These are phyloP conservation scores for Suhomyces pyralidae DNA, from an alignment of 805 yeast genomes.

Conservation along the genomic window DNA sequence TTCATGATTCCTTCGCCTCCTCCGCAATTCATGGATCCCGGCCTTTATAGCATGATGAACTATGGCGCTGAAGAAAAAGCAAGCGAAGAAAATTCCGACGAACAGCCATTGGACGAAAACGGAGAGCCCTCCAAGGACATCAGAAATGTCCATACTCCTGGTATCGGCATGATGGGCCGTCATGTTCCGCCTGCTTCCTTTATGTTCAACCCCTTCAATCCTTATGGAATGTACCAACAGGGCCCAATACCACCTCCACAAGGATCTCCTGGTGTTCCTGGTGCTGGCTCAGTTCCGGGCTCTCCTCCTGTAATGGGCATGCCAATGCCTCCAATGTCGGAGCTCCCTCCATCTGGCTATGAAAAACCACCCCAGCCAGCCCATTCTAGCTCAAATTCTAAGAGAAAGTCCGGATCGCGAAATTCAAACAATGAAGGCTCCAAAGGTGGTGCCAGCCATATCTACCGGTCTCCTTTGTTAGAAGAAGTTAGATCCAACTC, in stretches of 20 bases:
- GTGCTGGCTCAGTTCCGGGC: neutral
- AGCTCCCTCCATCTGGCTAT: slow-evolving; percentile 6
- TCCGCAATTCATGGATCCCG: slow-evolving; percentile 37
- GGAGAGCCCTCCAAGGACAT: slow-evolving; percentile 6
- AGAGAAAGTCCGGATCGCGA: slow-evolving; percentile 20
- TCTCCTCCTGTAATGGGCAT: slow-evolving; percentile 3
- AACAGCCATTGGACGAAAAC: slow-evolving; percentile 7
- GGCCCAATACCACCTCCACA: slow-evolving; percentile 5
- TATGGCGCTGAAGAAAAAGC: slow-evolving; percentile 13
- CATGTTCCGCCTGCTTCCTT: slow-evolving; percentile 32
- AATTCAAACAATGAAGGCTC: slow-evolving; percentile 7
- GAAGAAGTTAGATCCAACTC: slow-evolving; percentile 78
- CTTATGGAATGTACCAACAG: slow-evolving; percentile 41
- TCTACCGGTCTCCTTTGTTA: slow-evolving; percentile 71
- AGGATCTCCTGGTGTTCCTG: neutral
- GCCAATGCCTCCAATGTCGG: slow-evolving; percentile 3
- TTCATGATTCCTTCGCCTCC: slow-evolving; percentile 39
- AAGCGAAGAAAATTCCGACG: slow-evolving; percentile 2
- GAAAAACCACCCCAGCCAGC: slow-evolving; percentile 14
- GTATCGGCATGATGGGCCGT: slow-evolving; percentile 39
- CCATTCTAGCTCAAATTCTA: neutral
- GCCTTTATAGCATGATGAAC: slow-evolving; percentile 31
- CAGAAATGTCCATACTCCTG: slow-evolving; percentile 13
- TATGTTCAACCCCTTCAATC: slow-evolving; percentile 50
- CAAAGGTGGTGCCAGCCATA: slow-evolving; percentile 37